A percentile compares a stretch with the other conserved stretches of the same genome.
Evolutionary conservation across 1,284 basidiomycete genomes (phyloP).

Genomic region (Moniliophthora roreri): DNA sequence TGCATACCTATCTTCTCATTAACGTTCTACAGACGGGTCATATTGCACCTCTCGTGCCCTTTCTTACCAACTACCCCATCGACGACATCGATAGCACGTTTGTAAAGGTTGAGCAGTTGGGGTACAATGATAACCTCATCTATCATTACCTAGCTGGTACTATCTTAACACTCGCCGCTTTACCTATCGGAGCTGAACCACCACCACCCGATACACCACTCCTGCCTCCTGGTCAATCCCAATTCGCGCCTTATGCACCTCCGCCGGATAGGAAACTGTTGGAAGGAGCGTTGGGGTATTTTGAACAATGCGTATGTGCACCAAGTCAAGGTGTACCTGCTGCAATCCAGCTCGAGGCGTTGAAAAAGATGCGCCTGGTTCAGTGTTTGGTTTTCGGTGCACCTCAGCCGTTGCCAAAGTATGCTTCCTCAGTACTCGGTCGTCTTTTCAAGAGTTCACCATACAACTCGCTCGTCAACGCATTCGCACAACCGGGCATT

Average conservation of each 20-base stretch:
- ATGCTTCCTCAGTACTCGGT: slow-evolving; percentile 54
- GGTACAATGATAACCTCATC: slow-evolving; percentile 71
- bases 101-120: slow-evolving; percentile 45
- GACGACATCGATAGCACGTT: slow-evolving; percentile 10
- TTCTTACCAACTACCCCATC: slow-evolving; percentile 14
- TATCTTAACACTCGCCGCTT: slow-evolving; percentile 10
- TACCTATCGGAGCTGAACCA: slow-evolving; percentile 39
- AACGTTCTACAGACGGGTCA: slow-evolving; percentile 27
- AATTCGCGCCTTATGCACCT: slow-evolving; percentile 18
- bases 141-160: slow-evolving; percentile 76
- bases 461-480: neutral
- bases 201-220: neutral
- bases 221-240: slow-evolving; percentile 25
- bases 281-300: slow-evolving; percentile 62
- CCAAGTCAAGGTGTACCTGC: slow-evolving; percentile 53
- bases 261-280: slow-evolving; percentile 60
- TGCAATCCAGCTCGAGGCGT: slow-evolving; percentile 79
- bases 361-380: slow-evolving; percentile 78
- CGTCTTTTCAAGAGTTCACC: slow-evolving; percentile 63
- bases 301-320: slow-evolving; percentile 74
- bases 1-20: slow-evolving; percentile 63
- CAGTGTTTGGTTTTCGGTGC: slow-evolving; percentile 41
- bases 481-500: slow-evolving; percentile 15
- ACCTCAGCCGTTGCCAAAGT: slow-evolving; percentile 64
- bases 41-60: slow-evolving; percentile 5